Percentiles rank a stretch among this genome's conserved stretches.
phyloP scores from a whole-genome alignment of 2,329 filamentous ascomycete species.

The Colletotrichum eremochloae region DNA sequence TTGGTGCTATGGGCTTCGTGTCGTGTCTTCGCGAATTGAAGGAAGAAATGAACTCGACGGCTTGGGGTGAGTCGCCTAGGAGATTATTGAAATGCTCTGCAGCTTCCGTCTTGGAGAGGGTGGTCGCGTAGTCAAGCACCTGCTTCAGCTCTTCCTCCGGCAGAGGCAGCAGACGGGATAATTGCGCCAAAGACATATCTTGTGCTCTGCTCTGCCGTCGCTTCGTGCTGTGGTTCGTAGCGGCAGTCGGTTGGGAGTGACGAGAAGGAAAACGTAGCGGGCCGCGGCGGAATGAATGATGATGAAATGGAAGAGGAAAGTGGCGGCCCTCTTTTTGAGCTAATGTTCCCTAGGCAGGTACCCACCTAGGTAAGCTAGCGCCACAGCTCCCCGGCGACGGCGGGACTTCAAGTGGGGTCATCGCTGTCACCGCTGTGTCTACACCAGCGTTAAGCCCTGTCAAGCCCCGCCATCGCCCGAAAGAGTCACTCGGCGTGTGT shows the following conservation, averaged over 20 bases:
- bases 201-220: not conserved
- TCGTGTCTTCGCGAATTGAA: constrained; percentile 78
- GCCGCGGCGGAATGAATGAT: constrained; percentile 2
- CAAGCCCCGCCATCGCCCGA: constrained; percentile 20
- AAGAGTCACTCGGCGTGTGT: constrained; percentile 25
- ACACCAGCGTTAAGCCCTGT: no score
- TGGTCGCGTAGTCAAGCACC: constrained; percentile 84
- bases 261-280: not conserved
- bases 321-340: constrained; percentile 12
- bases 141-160: constrained; percentile 88
- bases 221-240: not conserved
- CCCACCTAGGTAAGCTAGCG: constrained; percentile 16
- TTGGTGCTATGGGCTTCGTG: constrained; percentile 48
- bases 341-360: not conserved
- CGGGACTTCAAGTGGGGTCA: constrained; percentile 6
- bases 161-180: constrained; percentile 84
- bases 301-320: constrained; percentile 10
- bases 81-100: constrained; percentile 89
- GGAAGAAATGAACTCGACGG: constrained; percentile 81
- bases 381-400: constrained; percentile 29
- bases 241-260: not conserved
- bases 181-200: constrained; percentile 72
- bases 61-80: constrained; percentile 85
- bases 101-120: constrained; percentile 81
- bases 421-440: constrained; percentile 4